Evolutionary conservation across 192 early-diverging fungal species (phyloP).

Genomic region (Spinellus fusiger): DNA sequence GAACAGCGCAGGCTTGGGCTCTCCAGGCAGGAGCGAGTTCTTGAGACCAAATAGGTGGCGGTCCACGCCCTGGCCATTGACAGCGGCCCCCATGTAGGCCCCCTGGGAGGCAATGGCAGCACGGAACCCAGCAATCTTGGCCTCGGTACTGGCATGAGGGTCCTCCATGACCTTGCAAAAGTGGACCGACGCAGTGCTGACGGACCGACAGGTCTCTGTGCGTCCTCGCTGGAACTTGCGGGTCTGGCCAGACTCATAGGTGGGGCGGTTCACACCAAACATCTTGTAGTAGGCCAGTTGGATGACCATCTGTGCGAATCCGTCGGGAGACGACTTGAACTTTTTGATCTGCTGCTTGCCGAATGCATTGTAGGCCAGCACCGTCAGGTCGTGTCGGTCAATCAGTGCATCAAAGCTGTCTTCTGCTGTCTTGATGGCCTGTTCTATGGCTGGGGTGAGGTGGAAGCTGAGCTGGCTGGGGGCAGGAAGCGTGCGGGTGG

Average conservation of each 20-base stretch:
- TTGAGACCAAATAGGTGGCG: slow-evolving; percentile 84
- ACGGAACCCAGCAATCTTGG: slow-evolving; percentile 67
- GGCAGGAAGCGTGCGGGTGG: slow-evolving; percentile 51
- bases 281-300: slow-evolving; percentile 95
- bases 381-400: slow-evolving; percentile 73
- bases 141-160: slow-evolving; percentile 31
- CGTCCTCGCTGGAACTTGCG: slow-evolving; percentile 89
- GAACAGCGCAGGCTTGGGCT: slow-evolving; percentile 81
- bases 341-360: slow-evolving; percentile 94
- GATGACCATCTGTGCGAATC: slow-evolving; percentile 86
- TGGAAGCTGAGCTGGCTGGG: slow-evolving; percentile 74
- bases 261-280: slow-evolving; percentile 69
- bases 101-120: slow-evolving; percentile 74
- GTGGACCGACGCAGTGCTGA: slow-evolving; percentile 63
- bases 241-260: slow-evolving; percentile 93
- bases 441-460: slow-evolving; percentile 50
- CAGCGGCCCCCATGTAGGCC: slow-evolving; percentile 71
- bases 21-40: slow-evolving; percentile 64
- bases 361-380: slow-evolving; percentile 80
- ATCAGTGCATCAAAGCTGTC: slow-evolving; percentile 76
- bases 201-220: slow-evolving; percentile 89
- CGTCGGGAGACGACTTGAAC: slow-evolving; percentile 73
- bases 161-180: slow-evolving; percentile 90
- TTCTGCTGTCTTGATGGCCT: slow-evolving; percentile 60
- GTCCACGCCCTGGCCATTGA: slow-evolving; percentile 84